Conservation (phyloP, 441 rosid species). For the Bruguiera hainesii region DNA sequence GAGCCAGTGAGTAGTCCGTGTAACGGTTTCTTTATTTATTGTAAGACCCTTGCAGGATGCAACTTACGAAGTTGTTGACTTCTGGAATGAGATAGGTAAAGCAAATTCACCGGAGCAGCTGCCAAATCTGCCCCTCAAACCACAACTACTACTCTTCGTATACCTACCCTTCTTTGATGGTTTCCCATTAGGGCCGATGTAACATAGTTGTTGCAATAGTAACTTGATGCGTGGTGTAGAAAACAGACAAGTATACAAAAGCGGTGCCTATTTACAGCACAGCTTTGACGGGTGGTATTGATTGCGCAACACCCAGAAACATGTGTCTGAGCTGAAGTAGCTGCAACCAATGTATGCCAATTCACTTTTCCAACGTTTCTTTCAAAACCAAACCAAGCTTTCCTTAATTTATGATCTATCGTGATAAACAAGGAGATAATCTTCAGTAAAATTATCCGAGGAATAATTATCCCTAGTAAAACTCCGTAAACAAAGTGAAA, state of each 20-base stretch:
- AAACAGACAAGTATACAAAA: too few species aligned
- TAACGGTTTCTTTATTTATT: background rate
- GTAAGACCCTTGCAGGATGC: background rate
- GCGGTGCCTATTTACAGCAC: too few species aligned
- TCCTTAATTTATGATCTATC: too few species aligned
- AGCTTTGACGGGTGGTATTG: too few species aligned
- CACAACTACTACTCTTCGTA: slow-evolving; percentile 3
- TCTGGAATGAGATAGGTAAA: background rate
- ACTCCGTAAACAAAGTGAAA: too few species aligned
- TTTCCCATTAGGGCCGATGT: background rate
- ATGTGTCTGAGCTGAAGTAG: background rate
- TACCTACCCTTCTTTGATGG: slow-evolving; percentile 5
- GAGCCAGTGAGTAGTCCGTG: background rate
- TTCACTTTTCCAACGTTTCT: background rate
- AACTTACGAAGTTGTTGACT: background rate
- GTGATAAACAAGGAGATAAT: too few species aligned
- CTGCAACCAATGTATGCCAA: background rate
- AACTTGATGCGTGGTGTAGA: too few species aligned
- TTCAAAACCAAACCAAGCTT: too few species aligned
- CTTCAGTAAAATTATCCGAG: too few species aligned
- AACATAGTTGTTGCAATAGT: too few species aligned
- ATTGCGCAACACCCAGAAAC: too few species aligned
- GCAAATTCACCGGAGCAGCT: background rate
- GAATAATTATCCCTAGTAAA: too few species aligned
- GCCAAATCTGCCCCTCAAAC: slow-evolving; percentile 20